phyloP scores from a whole-genome alignment of 306 rosid species.

The Rosa chinensis region DNA sequence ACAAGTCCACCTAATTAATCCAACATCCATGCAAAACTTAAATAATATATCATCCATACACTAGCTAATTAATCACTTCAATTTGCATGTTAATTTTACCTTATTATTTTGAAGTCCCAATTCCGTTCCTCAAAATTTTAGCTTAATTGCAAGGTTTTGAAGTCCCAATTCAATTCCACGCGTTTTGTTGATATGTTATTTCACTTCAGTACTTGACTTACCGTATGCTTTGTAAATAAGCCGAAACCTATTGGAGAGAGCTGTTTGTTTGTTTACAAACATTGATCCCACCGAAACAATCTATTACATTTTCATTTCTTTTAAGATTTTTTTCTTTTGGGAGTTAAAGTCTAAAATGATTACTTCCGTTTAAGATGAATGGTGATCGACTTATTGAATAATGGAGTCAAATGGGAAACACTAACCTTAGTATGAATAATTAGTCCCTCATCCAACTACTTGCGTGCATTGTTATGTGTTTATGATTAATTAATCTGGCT shows the following conservation, averaged over 20 bases:
- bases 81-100: not conserved
- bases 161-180: too few relatives aligned
- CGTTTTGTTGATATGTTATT: not conserved
- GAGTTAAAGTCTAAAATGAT: not conserved
- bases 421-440: not conserved
- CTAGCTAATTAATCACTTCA: not conserved
- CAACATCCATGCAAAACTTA: not conserved
- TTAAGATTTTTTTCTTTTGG: too few relatives aligned
- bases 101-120: not conserved
- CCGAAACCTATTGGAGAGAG: not conserved
- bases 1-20: not conserved
- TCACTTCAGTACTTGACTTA: not conserved
- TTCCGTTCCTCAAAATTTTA: not conserved
- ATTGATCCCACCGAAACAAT: not conserved
- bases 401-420: not conserved
- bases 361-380: not conserved
- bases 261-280: not conserved
- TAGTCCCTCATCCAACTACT: not conserved
- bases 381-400: not conserved
- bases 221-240: not conserved
- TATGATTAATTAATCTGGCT: not conserved
- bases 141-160: not conserved
- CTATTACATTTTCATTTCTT: not conserved
- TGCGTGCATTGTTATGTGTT: not conserved
- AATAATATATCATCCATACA: not conserved